Base-by-base conservation (phyloP, 73 alveolate genomes). In the Blepharisma stoltei region DNA sequence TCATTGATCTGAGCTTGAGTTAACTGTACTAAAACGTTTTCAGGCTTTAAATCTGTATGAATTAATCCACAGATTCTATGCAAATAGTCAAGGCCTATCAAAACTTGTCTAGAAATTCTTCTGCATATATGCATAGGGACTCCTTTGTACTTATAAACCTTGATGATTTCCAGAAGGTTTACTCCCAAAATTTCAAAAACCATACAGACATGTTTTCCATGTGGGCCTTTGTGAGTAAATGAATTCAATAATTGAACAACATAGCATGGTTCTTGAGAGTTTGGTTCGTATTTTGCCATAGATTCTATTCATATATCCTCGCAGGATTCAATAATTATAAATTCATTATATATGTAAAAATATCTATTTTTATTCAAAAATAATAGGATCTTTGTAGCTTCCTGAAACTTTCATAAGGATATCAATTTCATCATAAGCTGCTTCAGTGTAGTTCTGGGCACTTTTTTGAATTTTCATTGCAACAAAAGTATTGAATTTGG, bases 101-200 rank as follows among this genome's bases (percentile, higher is more conserved):
- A 82, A 43, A 96, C 91, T 81, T 97, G 96, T 77, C 91, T 90
- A 6, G 97, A 91, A 25, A 96, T 88, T 55, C 77, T 88, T 69
- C 98, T 18, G 60, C 79, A 69, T 37, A 69, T 69, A 14, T 89
- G 80, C 44, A 84, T 44, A 43, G 92, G 92, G 48, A 84, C 66
- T 7, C 92, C 89, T 81, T 84, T 84, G 66, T 81, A 81, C 43
- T 84, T 80, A 80, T 79, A 84, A 41, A 65, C 95, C 78, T 97
- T 97, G 75, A 97, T 96, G 37, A 97, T 88, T 76, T 96, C 98
- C 9, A 96, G 88, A 38, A 95, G 87, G 81, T 93, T 96, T 65
- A 96, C 98, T 21, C 99, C 99, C 90, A 97, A 88, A 82, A 97
- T 96, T 88, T 97, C 99, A 82, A 96, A 96, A 48, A 97, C 99